Percentiles rank a stretch among this genome's conserved stretches.
Evolutionary conservation across 129 eudicot genomes (phyloP).

Genomic region (Chrysanthemum makinoi): DNA sequence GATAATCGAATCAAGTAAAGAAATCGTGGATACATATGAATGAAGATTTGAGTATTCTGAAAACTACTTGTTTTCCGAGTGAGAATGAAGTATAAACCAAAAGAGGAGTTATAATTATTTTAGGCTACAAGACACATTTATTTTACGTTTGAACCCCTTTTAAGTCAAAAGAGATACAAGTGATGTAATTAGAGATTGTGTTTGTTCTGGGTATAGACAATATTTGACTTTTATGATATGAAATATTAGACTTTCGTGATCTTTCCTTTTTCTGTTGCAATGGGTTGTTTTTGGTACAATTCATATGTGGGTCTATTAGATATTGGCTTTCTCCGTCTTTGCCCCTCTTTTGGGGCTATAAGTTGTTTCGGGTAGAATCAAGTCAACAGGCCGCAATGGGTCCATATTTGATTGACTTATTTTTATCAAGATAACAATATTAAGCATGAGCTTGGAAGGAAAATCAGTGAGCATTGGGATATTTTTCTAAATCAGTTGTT

Average conservation of each 20-base stretch:
- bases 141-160: constrained; percentile 6
- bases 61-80: neutral
- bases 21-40: neutral
- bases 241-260: neutral
- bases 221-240: neutral
- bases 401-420: too few relatives aligned
- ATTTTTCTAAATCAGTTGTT: too few relatives aligned
- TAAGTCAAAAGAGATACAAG: neutral
- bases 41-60: constrained; percentile 10
- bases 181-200: neutral
- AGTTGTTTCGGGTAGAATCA: neutral
- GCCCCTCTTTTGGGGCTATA: too few relatives aligned
- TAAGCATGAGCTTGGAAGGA: too few relatives aligned
- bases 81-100: constrained; percentile 10
- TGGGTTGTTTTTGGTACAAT: neutral
- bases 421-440: too few relatives aligned
- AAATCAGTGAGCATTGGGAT: too few relatives aligned
- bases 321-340: too few relatives aligned
- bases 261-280: neutral
- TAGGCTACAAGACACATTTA: neutral
- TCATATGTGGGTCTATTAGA: neutral
- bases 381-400: too few relatives aligned
- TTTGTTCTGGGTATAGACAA: constrained; percentile 6
- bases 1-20: neutral
- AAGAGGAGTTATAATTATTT: neutral